Percentiles rank a stretch among this genome's conserved stretches.
Conservation (phyloP, 2,329 filamentous ascomycete genomes). For the Cryphonectria radicalis region DNA sequence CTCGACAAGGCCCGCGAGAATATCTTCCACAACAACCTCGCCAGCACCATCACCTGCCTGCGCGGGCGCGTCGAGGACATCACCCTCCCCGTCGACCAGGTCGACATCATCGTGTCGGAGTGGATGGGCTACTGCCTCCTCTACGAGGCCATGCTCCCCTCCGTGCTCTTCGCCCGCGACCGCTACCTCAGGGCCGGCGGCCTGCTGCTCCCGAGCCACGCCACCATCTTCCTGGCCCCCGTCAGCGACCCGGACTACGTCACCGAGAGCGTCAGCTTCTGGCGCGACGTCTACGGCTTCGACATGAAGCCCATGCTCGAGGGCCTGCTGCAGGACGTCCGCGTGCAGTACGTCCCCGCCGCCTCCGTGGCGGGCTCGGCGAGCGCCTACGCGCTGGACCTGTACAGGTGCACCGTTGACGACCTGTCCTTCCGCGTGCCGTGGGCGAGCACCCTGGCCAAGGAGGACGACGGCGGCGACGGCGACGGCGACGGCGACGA, state of each 20-base stretch:
- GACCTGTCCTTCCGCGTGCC: conserved; percentile 77
- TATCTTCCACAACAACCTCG: conserved; percentile 78
- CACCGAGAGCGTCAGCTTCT: conserved; percentile 79
- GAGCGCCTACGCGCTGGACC: conserved; percentile 73
- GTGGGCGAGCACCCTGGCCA: conserved; percentile 65
- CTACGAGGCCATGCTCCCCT: conserved; percentile 96
- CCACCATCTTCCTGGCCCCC: conserved; percentile 81
- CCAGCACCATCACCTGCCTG: conserved; percentile 75
- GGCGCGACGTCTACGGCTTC: conserved; percentile 93
- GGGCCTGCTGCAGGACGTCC: conserved; percentile 79
- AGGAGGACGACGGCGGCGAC: conserved; percentile 36
- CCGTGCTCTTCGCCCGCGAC: conserved; percentile 86
- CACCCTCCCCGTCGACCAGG: conserved; percentile 73
- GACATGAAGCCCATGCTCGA: conserved; percentile 90
- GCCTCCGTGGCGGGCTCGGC: conserved; percentile 63
- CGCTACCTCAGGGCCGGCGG: conserved; percentile 80
- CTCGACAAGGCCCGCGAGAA: conserved; percentile 86
- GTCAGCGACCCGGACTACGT: conserved; percentile 78
- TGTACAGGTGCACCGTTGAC: conserved; percentile 71
- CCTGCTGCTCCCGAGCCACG: conserved; percentile 84
- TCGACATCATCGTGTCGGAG: conserved; percentile 94
- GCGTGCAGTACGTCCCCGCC: conserved; percentile 72
- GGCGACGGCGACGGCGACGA: conserved; percentile 35
- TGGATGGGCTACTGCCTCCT: conserved; percentile 97
- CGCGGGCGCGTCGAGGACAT: conserved; percentile 90